These are phyloP conservation scores for Pterula multifida DNA, from an alignment of 1,284 basidiomycete genomes.

Conservation along the genomic window DNA sequence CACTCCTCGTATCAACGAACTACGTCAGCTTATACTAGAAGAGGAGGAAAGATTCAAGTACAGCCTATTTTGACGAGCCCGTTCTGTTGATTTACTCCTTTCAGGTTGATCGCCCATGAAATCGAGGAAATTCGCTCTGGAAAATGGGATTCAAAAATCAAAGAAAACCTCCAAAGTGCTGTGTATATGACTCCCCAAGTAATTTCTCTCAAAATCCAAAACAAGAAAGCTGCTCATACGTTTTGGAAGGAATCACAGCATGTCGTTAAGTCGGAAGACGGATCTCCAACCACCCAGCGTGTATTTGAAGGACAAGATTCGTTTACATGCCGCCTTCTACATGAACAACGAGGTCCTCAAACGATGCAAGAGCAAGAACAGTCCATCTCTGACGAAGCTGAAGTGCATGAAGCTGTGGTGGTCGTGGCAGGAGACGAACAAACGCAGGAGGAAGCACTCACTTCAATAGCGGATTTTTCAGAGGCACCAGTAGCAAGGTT, in stretches of 20 bases:
- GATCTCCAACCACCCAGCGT: too few relatives aligned
- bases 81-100: neutral
- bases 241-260: too few relatives aligned
- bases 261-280: too few relatives aligned
- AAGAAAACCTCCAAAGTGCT: too few relatives aligned
- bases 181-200: too few relatives aligned
- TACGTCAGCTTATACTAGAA: slow-evolving; percentile 52
- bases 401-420: neutral
- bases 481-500: too few relatives aligned
- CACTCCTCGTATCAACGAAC: slow-evolving; percentile 52
- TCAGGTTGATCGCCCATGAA: slow-evolving; percentile 36
- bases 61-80: slow-evolving; percentile 11
- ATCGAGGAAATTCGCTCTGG: slow-evolving; percentile 69
- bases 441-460: neutral
- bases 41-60: slow-evolving; percentile 76
- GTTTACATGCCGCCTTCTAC: too few relatives aligned
- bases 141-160: slow-evolving; percentile 42
- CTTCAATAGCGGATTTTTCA: neutral
- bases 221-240: too few relatives aligned
- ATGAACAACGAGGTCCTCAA: too few relatives aligned
- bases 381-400: neutral
- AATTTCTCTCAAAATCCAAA: too few relatives aligned
- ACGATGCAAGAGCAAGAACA: neutral
- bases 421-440: neutral
- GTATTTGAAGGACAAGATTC: too few relatives aligned